Evolutionary conservation across 192 early-diverging fungal species (phyloP).

Genomic region (Entomortierella beljakovae): DNA sequence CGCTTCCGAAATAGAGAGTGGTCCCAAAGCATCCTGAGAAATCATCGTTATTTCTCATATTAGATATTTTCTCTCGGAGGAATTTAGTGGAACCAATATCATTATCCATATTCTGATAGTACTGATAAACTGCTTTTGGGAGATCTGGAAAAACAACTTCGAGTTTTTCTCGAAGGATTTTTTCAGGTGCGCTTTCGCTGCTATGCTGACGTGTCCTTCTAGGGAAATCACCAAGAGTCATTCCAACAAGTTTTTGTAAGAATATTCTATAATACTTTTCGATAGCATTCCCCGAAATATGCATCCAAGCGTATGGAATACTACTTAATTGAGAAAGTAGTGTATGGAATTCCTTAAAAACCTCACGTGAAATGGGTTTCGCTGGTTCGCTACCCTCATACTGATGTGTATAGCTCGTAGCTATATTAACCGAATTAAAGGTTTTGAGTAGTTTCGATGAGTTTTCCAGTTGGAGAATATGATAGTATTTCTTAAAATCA

Average conservation of each 20-base stretch:
- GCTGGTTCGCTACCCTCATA: neutral
- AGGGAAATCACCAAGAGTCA: neutral
- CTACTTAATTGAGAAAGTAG: neutral
- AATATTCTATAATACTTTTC: neutral
- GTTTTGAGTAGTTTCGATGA: neutral
- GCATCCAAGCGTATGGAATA: neutral
- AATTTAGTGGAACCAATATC: neutral
- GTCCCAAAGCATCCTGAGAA: neutral
- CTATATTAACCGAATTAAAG: neutral
- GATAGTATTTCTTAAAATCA: neutral
- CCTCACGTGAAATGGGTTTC: neutral
- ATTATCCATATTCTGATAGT: neutral
- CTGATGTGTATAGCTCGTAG: too few relatives aligned
- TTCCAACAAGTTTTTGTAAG: neutral
- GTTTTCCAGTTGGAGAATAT: neutral
- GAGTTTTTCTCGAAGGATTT: neutral
- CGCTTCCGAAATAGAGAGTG: neutral
- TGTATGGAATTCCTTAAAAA: neutral
- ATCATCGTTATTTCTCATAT: neutral
- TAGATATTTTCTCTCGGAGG: neutral
- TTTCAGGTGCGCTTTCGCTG: neutral
- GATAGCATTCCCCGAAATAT: neutral
- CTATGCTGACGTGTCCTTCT: neutral
- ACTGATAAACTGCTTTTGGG: neutral
- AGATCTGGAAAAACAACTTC: neutral